Evolutionary conservation across 2,329 filamentous ascomycete species (phyloP).

Genomic region (Neofusicoccum sp.): DNA sequence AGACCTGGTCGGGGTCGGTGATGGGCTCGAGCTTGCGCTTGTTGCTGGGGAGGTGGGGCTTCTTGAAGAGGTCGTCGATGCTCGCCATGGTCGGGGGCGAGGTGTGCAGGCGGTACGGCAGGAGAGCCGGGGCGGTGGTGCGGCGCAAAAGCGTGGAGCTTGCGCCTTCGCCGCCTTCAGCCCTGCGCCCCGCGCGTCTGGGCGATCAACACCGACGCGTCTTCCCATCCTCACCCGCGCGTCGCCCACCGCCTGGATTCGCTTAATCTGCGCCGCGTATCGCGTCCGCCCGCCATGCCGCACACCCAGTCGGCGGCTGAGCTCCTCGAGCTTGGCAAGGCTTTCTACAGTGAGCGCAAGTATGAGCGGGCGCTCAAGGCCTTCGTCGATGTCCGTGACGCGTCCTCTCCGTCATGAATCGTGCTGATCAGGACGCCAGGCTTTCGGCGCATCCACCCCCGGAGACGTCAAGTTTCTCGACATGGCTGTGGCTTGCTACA

Average conservation of each 20-base stretch:
- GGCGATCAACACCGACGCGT: slow-evolving; percentile 15
- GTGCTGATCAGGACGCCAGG: neutral
- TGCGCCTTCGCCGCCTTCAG: slow-evolving; percentile 2
- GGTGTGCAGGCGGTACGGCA: neutral
- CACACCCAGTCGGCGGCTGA: slow-evolving; percentile 34
- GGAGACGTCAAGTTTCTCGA: slow-evolving; percentile 48
- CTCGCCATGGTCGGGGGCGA: slow-evolving; percentile 49
- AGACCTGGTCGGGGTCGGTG: slow-evolving; percentile 56
- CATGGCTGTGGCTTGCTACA: slow-evolving; percentile 55
- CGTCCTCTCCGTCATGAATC: neutral
- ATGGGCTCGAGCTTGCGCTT: slow-evolving; percentile 61
- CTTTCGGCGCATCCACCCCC: slow-evolving; percentile 19
- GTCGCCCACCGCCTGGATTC: neutral
- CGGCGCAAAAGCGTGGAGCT: slow-evolving; percentile 7
- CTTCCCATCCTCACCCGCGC: neutral
- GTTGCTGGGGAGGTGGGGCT: slow-evolving; percentile 46
- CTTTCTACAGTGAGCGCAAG: slow-evolving; percentile 36
- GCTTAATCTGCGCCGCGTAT: neutral
- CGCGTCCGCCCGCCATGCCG: slow-evolving; percentile 25
- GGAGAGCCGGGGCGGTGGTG: neutral
- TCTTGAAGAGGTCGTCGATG: slow-evolving; percentile 64
- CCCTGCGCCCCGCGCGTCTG: slow-evolving; percentile 1
- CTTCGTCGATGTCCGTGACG: slow-evolving; percentile 26
- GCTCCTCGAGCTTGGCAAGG: slow-evolving; percentile 34
- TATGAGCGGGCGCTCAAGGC: slow-evolving; percentile 35